phyloP scores from a whole-genome alignment of 1,284 basidiomycete species.

The Marasmius sp. region DNA sequence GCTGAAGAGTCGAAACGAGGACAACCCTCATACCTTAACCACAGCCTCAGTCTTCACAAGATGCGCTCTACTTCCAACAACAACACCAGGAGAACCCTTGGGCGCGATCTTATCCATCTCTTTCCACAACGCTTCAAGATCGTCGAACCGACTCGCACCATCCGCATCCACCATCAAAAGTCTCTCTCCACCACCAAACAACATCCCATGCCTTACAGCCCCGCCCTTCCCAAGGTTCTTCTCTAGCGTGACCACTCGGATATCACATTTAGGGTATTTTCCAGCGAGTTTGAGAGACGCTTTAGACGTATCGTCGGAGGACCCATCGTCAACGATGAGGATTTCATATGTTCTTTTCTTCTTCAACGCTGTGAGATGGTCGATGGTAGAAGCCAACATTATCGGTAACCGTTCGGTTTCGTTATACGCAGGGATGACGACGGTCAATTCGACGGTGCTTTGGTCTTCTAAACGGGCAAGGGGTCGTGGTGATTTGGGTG shows the following conservation, averaged over 20 bases:
- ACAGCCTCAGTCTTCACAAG: slow-evolving; percentile 89
- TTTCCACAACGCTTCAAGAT: slow-evolving; percentile 72
- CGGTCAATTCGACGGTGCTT: slow-evolving; percentile 64
- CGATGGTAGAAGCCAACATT: slow-evolving; percentile 80
- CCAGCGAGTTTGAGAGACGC: slow-evolving; percentile 66
- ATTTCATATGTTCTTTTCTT: slow-evolving; percentile 69
- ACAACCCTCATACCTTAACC: slow-evolving; percentile 69
- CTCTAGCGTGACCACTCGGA: slow-evolving; percentile 78
- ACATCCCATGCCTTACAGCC: slow-evolving; percentile 87
- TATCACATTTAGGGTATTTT: slow-evolving; percentile 51
- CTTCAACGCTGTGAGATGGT: slow-evolving; percentile 46
- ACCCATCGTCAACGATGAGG: slow-evolving; percentile 89
- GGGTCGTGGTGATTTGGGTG: slow-evolving; percentile 46
- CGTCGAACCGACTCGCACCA: slow-evolving; percentile 85
- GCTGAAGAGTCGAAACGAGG: not conserved
- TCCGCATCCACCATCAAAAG: slow-evolving; percentile 94
- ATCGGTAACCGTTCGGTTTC: slow-evolving; percentile 76
- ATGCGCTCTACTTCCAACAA: slow-evolving; percentile 86
- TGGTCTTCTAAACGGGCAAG: slow-evolving; percentile 56
- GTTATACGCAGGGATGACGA: slow-evolving; percentile 91
- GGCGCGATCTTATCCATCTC: slow-evolving; percentile 66
- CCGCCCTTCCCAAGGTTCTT: slow-evolving; percentile 90
- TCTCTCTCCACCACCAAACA: slow-evolving; percentile 76
- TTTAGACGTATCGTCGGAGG: slow-evolving; percentile 70
- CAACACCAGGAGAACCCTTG: slow-evolving; percentile 52